A percentile compares a stretch with the other conserved stretches of the same genome.
phyloP scores from a whole-genome alignment of 768 basidiomycete genomes.

The Amanita pallidorosea region DNA sequence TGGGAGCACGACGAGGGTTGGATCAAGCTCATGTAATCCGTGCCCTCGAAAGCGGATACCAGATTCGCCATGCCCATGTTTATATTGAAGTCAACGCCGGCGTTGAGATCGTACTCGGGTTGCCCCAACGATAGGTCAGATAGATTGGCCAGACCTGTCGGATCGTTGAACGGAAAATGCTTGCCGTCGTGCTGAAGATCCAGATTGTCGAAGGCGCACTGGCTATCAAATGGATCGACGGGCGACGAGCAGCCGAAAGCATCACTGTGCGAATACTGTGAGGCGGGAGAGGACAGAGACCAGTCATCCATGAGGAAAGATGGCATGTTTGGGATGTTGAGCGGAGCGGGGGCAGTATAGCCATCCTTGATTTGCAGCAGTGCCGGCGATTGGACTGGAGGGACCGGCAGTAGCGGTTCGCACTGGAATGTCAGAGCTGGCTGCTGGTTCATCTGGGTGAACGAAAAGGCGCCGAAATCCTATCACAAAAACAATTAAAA shows the following conservation, averaged over 20 bases:
- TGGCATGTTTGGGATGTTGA: neutral
- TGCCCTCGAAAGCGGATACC: neutral
- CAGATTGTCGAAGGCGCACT: neutral
- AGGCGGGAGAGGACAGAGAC: neutral
- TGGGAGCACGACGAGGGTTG: neutral
- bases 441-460: conserved; percentile 23
- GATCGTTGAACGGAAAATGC: neutral
- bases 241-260: neutral
- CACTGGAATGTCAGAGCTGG: conserved; percentile 19
- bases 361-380: neutral
- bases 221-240: neutral
- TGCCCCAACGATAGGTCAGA: neutral
- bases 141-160: neutral
- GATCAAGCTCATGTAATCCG: neutral
- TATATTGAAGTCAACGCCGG: conserved; percentile 1
- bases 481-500: conserved; percentile 10
- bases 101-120: neutral
- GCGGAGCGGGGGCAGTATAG: neutral
- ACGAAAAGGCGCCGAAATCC: conserved; percentile 37
- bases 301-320: conserved; percentile 1
- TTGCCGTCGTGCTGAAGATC: neutral
- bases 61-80: neutral
- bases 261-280: neutral
- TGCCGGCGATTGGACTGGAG: neutral
- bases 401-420: conserved; percentile 15